phyloP scores from a whole-genome alignment of 2,329 filamentous ascomycete genomes.

The Chaetomium sp. region DNA sequence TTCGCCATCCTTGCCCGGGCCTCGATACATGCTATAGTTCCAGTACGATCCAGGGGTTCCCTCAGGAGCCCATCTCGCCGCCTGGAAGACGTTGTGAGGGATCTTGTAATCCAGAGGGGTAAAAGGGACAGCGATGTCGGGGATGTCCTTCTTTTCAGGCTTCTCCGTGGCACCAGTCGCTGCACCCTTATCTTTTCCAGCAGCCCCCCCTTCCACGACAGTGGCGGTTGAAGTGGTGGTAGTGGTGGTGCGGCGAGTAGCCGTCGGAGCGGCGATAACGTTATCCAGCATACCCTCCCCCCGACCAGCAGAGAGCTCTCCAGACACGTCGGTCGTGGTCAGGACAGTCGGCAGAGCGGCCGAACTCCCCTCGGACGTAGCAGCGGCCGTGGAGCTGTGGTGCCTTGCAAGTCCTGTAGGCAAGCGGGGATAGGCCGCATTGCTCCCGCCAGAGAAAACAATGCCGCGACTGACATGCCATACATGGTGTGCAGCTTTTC shows the following conservation, averaged over 20 bases:
- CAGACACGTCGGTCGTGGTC: not conserved
- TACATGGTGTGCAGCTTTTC: conserved; percentile 28
- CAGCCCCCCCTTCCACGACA: not conserved
- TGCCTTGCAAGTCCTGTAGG: conserved; percentile 25
- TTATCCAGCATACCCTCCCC: not conserved
- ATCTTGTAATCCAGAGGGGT: conserved; percentile 52
- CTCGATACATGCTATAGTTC: conserved; percentile 69
- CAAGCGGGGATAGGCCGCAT: conserved; percentile 34
- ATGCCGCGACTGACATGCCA: conserved; percentile 46
- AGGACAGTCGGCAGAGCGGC: not conserved
- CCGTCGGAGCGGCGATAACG: not conserved
- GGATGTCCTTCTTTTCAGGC: conserved; percentile 8
- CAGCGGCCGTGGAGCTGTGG: conserved; percentile 23
- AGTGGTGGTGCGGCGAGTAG: not conserved
- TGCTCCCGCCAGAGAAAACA: conserved; percentile 39
- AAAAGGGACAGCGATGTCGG: conserved; percentile 40
- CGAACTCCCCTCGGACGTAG: not conserved
- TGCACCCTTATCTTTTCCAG: not conserved
- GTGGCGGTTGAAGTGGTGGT: not conserved
- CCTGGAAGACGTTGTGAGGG: conserved; percentile 47
- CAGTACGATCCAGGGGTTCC: conserved; percentile 61
- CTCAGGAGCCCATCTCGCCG: conserved; percentile 50
- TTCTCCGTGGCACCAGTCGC: not conserved
- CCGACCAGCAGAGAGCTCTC: not conserved
- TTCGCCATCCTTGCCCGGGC: conserved; percentile 45